Evolutionary conservation across 2,329 filamentous ascomycete genomes (phyloP), one percentile per base, ranked within the genome.

Genomic region (Phyllosticta citriasiana): DNA sequence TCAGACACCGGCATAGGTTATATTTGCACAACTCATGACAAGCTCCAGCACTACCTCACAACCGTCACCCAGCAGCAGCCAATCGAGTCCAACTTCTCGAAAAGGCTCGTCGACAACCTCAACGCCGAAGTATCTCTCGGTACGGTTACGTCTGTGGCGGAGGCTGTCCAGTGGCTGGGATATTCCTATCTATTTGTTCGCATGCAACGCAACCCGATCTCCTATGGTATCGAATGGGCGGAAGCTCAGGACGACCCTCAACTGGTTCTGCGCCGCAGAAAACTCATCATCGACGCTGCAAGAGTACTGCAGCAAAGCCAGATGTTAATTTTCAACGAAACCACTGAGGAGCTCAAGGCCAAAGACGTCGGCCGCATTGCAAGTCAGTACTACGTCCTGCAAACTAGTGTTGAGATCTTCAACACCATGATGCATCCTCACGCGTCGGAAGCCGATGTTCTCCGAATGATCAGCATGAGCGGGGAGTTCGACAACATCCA

Each of bases 301-400:
- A 82, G 87, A 53, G 89, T 90, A 4, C 78, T 99, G 53, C 92
- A 97, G 70, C 83, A 92, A 70, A 96, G 90, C 67, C 94, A 99
- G 75, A 99, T 99, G 95, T 94, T 99, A 69, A 94, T 99, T 61
- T 99, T 93, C 79, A 97, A 99, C 66, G 94, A 97, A 70, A 84
- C 81, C 19, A 99, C 93, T 0, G 93, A 97, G 67, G 93, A 97
- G 68, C 83, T 99, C 8, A 86, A 91, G 63, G 89, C 91, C 63
- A 99, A 99, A 73, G 93, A 99, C 68, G 88, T 97, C 57, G 94
- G 94, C 2, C 87, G 94, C 16, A 99, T 99, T 72, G 94, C 94
- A 16, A 97, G 93, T 73, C 93, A 99, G 73, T 99, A 88, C 71
- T 99, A 99, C 70, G 93, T 99, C 56, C 80, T 95, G 55, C 92